phyloP scores from a whole-genome alignment of 371 early-diverging fungal species.

The Mucor plumbeus region DNA sequence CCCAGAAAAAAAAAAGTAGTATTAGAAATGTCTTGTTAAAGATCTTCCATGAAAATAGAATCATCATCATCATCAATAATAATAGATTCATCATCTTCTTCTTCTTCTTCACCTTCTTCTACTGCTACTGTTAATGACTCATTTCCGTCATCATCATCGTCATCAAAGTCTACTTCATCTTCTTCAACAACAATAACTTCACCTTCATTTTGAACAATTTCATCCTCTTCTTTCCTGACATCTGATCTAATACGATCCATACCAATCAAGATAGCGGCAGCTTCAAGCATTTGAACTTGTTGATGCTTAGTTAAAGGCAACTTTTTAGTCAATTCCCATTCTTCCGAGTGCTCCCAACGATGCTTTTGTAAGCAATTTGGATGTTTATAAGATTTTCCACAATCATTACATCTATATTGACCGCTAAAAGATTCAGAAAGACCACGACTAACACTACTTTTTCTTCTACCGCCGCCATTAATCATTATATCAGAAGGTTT shows the following conservation, averaged over 20 bases:
- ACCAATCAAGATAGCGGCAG: constrained; percentile 70
- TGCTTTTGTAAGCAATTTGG: constrained; percentile 73
- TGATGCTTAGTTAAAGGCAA: constrained; percentile 75
- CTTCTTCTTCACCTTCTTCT: background rate
- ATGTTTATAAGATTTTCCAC: constrained; percentile 76
- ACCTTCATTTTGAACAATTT: constrained; percentile 12
- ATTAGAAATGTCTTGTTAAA: constrained; percentile 11
- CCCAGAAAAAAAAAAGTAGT: too few species aligned
- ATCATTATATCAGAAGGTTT: constrained; percentile 18
- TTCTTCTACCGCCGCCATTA: constrained; percentile 14
- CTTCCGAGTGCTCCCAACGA: constrained; percentile 74
- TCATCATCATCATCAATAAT: constrained; percentile 38
- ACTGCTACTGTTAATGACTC: background rate
- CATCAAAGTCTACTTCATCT: background rate
- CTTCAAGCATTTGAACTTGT: constrained; percentile 79
- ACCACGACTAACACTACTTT: constrained; percentile 10
- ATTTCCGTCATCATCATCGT: background rate
- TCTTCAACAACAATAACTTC: constrained; percentile 9
- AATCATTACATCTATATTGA: constrained; percentile 59
- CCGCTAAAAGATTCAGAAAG: constrained; percentile 34
- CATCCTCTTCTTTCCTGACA: constrained; percentile 11
- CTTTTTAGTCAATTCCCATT: constrained; percentile 71
- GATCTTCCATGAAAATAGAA: constrained; percentile 36
- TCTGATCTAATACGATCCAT: constrained; percentile 43
- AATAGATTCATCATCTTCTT: constrained; percentile 31